Evolutionary conservation across 352 stramenopile genomes (phyloP).

Genomic region (Paralagenidium karlingii): DNA sequence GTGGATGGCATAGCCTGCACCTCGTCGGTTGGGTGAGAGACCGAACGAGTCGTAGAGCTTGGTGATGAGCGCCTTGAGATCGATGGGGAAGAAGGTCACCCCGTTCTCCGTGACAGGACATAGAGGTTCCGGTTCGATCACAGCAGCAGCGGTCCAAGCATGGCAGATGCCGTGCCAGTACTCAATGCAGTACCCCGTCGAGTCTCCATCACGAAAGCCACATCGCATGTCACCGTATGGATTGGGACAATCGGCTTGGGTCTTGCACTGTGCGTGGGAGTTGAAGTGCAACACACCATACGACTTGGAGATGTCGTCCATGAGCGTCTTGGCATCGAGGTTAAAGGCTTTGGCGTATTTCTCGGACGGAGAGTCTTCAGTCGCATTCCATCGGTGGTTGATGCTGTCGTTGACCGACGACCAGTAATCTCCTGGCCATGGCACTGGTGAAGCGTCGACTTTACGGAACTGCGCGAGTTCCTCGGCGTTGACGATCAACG

Average conservation of each 20-base stretch:
- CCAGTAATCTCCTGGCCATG: conserved; percentile 1
- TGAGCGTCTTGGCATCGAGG: conserved; percentile 17
- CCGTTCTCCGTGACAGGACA: conserved; percentile 27
- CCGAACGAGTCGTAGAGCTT: conserved; percentile 7
- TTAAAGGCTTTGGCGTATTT: conserved; percentile 41
- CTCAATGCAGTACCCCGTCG: conserved; percentile 23
- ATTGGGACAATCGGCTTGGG: conserved; percentile 3
- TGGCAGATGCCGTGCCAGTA: conserved; percentile 36
- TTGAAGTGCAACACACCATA: conserved; percentile 9
- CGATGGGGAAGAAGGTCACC: conserved; percentile 27
- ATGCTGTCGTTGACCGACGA: background rate
- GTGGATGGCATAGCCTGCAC: too few relatives aligned
- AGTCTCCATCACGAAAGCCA: conserved; percentile 13
- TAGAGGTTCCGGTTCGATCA: conserved; percentile 21
- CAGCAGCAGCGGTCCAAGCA: conserved; percentile 21
- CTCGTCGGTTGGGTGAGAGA: too few relatives aligned
- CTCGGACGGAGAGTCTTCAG: conserved; percentile 9
- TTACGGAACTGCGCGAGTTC: too few relatives aligned
- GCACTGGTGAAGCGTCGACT: too few relatives aligned
- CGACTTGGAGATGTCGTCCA: conserved; percentile 18
- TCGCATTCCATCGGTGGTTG: background rate
- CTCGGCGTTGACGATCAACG: too few relatives aligned
- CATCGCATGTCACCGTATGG: conserved; percentile 15
- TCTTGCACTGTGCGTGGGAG: background rate
- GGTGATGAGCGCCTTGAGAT: conserved; percentile 20